These are phyloP conservation scores for Albophoma yamanashiensis DNA, from an alignment of 2,329 filamentous ascomycete species.

Conservation along the genomic window DNA sequence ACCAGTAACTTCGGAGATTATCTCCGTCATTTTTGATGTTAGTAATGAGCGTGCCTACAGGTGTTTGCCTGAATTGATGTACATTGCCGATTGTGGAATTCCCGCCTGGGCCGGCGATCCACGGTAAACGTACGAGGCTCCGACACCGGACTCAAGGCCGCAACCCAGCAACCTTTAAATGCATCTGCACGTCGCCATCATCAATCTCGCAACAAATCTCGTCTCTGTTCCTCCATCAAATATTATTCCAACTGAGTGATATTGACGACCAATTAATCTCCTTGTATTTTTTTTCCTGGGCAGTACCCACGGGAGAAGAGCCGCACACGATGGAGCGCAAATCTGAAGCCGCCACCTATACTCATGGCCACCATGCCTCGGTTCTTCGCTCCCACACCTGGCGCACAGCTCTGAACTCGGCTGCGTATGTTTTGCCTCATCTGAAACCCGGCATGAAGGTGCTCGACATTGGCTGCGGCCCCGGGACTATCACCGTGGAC, in stretches of 20 bases:
- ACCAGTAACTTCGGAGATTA: too few species aligned
- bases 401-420: conserved; percentile 31
- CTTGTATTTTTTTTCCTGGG: neutral
- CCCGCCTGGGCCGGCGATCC: neutral
- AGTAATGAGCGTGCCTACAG: too few species aligned
- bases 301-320: neutral
- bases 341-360: conserved; percentile 16
- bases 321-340: neutral
- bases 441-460: conserved; percentile 25
- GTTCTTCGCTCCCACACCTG: conserved; percentile 25
- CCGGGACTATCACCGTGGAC: conserved; percentile 34
- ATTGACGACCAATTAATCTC: neutral
- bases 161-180: neutral
- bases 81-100: neutral
- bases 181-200: neutral
- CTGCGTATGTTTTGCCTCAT: conserved; percentile 28
- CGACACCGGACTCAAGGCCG: neutral
- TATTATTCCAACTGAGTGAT: neutral
- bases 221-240: neutral
- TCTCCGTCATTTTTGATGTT: too few species aligned
- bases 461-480: conserved; percentile 37
- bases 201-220: neutral
- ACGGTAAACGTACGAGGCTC: neutral
- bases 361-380: conserved; percentile 26
- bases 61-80: neutral